Evolutionary conservation across 1,284 basidiomycete species (phyloP), one percentile per base, ranked within the genome.

Genomic region (Malassezia cuniculi): DNA sequence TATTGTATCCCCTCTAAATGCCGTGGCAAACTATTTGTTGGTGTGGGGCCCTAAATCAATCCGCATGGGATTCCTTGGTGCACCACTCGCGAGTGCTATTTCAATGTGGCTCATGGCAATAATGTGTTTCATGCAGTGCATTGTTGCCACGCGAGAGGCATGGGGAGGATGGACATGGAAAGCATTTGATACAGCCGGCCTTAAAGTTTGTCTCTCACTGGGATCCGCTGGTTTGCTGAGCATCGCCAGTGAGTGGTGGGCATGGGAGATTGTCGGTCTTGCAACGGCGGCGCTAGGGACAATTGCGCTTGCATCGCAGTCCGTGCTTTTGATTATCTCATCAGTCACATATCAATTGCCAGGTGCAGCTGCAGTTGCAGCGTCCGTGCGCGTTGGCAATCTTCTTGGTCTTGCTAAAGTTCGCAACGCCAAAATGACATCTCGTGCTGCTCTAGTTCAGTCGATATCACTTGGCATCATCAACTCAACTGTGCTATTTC

Each of bases 11-110:
- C 89, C 89, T 0, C 70, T 85, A 48, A 97, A 95, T 57, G 77
- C 80, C 0, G 28, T 83, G 3, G 71, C 94, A 28, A 90, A 85
- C 65, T 93, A 78, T 59, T 57, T 85, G 1, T 76, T 97, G 10
- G 85, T 71, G 9, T 68, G 63, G 60, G 69, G 69, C 1, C 69
- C 69, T 5, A 55, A 62, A 9, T 41, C 39, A 5, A 45, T 61
- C 24, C 47, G 82, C 12, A 71, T 95, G 1, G 90, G 90, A 6
- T 97, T 87, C 69, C 78, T 86, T 43, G 90, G 90, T 7, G 89
- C 89, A 2, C 89, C 90, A 0, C 73, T 94, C 25, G 83, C 89
- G 0, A 85, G 84, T 0, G 81, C 82, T 0, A 74, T 90, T 44
- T 83, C 82, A 3, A 85, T 85, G 72, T 90, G 86, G 68, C 71